phyloP scores from a whole-genome alignment of 2,329 filamentous ascomycete genomes.

The Ophiostoma australiae region DNA sequence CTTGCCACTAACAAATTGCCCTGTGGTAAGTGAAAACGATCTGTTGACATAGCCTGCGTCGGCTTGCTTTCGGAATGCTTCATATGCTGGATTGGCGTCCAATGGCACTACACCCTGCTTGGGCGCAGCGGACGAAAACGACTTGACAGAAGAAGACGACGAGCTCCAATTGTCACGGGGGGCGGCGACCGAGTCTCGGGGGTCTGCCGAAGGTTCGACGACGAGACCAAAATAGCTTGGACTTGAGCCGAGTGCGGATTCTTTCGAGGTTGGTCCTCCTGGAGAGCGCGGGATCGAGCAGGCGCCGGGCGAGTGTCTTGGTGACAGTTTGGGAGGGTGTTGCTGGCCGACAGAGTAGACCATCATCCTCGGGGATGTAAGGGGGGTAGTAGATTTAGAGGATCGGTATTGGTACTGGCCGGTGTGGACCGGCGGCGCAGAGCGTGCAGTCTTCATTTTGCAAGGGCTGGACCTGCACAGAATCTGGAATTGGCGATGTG shows the following conservation, averaged over 20 bases:
- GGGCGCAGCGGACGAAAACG: slow-evolving; percentile 63
- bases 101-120: slow-evolving; percentile 56
- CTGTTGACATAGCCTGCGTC: slow-evolving; percentile 54
- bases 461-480: not conserved
- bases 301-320: slow-evolving; percentile 40
- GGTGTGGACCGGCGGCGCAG: slow-evolving; percentile 40
- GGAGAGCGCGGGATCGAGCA: slow-evolving; percentile 25
- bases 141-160: slow-evolving; percentile 62
- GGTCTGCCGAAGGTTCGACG: slow-evolving; percentile 56
- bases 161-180: slow-evolving; percentile 71
- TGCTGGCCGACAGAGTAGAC: slow-evolving; percentile 53
- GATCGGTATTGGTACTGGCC: slow-evolving; percentile 39
- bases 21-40: slow-evolving; percentile 45
- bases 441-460: slow-evolving; percentile 45
- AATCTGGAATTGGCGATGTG: not conserved
- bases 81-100: slow-evolving; percentile 75
- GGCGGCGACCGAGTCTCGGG: slow-evolving; percentile 58
- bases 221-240: slow-evolving; percentile 85
- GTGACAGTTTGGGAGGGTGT: slow-evolving; percentile 48
- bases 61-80: slow-evolving; percentile 70
- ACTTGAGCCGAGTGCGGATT: slow-evolving; percentile 50
- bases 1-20: slow-evolving; percentile 32
- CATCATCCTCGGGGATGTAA: slow-evolving; percentile 45
- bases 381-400: slow-evolving; percentile 47
- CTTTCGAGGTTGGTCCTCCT: slow-evolving; percentile 30